These are phyloP conservation scores for Encephalitozoon romaleae DNA, from an alignment of 371 early-diverging fungal genomes.

Conservation along the genomic window DNA sequence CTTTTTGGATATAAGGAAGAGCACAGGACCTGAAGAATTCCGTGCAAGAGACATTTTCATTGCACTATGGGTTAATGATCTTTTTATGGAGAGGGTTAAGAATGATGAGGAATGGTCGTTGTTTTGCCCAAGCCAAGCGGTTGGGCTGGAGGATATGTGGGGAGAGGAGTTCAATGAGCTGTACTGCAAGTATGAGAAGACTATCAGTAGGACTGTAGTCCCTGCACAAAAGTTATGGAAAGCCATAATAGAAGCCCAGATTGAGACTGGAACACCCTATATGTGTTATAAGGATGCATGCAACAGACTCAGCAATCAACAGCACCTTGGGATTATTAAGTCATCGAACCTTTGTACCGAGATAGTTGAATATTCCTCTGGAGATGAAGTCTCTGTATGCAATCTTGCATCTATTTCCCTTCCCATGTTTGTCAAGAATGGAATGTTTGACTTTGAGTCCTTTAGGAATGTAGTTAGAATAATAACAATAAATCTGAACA, in stretches of 20 bases:
- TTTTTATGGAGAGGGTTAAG: conserved; percentile 95
- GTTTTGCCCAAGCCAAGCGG: conserved; percentile 90
- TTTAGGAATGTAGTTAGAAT: conserved; percentile 68
- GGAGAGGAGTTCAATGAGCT: conserved; percentile 82
- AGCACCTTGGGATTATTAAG: conserved; percentile 86
- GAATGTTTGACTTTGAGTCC: conserved; percentile 37
- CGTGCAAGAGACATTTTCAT: conserved; percentile 91
- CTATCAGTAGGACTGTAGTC: conserved; percentile 64
- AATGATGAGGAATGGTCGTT: conserved; percentile 82
- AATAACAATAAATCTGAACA: conserved; percentile 79
- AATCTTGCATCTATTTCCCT: conserved; percentile 91
- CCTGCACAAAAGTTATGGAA: conserved; percentile 92
- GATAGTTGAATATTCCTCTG: conserved; percentile 84
- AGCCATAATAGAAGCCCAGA: conserved; percentile 88
- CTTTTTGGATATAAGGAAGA: conserved; percentile 90
- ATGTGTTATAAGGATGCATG: conserved; percentile 97
- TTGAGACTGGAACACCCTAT: conserved; percentile 95
- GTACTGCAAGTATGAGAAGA: conserved; percentile 80
- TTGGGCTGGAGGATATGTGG: conserved; percentile 78
- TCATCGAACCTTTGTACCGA: conserved; percentile 68
- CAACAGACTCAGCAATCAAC: conserved; percentile 88
- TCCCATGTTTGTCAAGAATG: conserved; percentile 75
- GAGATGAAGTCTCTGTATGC: conserved; percentile 96
- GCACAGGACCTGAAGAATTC: conserved; percentile 90
- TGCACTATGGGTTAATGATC: conserved; percentile 95